These are phyloP conservation scores for Acorus calamus DNA, from an alignment of 106 monocot genomes.

Conservation along the genomic window DNA sequence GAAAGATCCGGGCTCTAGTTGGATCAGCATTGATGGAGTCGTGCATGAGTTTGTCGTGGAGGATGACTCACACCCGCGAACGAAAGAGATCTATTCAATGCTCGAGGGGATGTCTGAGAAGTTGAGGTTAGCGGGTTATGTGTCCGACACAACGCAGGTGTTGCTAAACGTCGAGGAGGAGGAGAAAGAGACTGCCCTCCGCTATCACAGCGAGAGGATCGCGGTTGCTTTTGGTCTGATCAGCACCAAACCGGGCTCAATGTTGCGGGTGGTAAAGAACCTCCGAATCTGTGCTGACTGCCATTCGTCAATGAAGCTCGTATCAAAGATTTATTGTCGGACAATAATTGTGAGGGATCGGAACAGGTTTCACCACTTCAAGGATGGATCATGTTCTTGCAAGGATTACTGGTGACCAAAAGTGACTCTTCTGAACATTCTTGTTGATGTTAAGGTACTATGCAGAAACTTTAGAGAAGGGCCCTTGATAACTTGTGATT, in stretches of 20 bases:
- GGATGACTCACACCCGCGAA: slow-evolving; percentile 19
- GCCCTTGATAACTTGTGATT: too few species aligned
- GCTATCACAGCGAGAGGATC: slow-evolving; percentile 30
- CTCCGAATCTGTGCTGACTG: slow-evolving; percentile 21
- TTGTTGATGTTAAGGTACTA: too few species aligned
- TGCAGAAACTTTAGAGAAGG: too few species aligned
- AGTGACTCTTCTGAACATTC: too few species aligned
- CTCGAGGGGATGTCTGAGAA: slow-evolving; percentile 11
- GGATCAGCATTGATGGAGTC: slow-evolving; percentile 17
- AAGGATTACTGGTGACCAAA: too few species aligned
- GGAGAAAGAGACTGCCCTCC: slow-evolving; percentile 16
- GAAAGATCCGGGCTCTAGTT: slow-evolving; percentile 27
- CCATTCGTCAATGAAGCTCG: slow-evolving; percentile 24
- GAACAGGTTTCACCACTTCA: slow-evolving; percentile 28
- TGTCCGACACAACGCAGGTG: slow-evolving; percentile 10
- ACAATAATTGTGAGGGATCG: slow-evolving; percentile 24
- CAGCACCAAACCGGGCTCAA: slow-evolving; percentile 11
- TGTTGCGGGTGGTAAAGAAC: slow-evolving; percentile 17
- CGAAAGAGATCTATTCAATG: slow-evolving; percentile 17
- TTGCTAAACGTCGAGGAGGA: slow-evolving; percentile 21
- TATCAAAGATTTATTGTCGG: slow-evolving; percentile 17
- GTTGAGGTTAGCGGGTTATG: slow-evolving; percentile 14
- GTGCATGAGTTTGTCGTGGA: slow-evolving; percentile 24
- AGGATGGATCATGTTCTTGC: not conserved
- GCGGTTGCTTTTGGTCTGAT: slow-evolving; percentile 26